These are phyloP conservation scores for Bidens hawaiensis DNA, from an alignment of 140 eudicot species.

Conservation along the genomic window DNA sequence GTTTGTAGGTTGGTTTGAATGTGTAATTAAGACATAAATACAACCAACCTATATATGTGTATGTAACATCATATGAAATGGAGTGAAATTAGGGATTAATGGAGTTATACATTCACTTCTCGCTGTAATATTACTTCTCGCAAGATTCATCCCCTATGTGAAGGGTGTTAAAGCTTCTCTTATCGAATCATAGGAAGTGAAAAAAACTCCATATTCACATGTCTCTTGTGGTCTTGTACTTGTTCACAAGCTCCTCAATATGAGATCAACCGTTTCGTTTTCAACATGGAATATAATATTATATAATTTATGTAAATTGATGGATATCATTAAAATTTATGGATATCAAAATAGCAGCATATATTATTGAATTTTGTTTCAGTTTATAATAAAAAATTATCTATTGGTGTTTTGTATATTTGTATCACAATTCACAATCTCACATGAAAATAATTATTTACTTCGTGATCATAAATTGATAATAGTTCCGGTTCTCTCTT, in stretches of 20 bases:
- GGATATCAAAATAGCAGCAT: neutral
- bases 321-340: neutral
- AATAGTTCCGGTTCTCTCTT: too few species aligned
- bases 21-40: too few species aligned
- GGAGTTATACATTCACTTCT: too few species aligned
- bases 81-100: too few species aligned
- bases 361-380: neutral
- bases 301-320: neutral
- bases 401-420: neutral
- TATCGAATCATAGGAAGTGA: neutral
- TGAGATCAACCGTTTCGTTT: slow-evolving; percentile 3
- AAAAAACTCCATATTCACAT: slow-evolving; percentile 12
- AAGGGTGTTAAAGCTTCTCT: neutral
- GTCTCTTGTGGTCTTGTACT: slow-evolving; percentile 8
- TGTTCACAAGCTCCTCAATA: slow-evolving; percentile 12
- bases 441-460: too few species aligned
- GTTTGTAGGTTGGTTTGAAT: too few species aligned
- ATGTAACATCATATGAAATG: too few species aligned
- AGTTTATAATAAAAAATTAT: too few species aligned
- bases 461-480: neutral
- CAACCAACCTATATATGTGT: too few species aligned
- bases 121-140: too few species aligned
- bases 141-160: too few species aligned
- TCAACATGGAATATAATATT: neutral
- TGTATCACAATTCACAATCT: too few species aligned